Percentiles rank a stretch among this genome's conserved stretches.
Conservation (phyloP, 192 early-diverging fungal genomes). For the Podila clonocystis region DNA sequence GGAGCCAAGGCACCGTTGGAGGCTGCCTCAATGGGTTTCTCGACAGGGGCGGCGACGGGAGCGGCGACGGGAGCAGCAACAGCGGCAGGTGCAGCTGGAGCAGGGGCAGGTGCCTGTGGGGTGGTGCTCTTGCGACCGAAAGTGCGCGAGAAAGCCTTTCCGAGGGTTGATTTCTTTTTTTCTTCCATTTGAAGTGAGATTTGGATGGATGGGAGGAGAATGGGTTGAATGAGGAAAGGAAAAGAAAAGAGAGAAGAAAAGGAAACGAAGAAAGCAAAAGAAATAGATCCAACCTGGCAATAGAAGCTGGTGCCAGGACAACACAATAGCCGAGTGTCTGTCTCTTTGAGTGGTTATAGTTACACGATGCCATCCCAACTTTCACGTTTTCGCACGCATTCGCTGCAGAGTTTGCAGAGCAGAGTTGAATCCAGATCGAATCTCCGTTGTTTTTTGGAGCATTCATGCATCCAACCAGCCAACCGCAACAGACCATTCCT, state of each 20-base stretch:
- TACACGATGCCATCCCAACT: too few species aligned
- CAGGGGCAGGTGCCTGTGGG: neutral
- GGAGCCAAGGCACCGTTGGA: neutral
- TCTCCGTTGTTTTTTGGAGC: too few species aligned
- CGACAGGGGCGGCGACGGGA: conserved; percentile 1
- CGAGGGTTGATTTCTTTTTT: conserved; percentile 42
- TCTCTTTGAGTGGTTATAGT: too few species aligned
- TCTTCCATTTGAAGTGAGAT: conserved; percentile 30
- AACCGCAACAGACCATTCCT: too few species aligned
- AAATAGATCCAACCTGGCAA: neutral
- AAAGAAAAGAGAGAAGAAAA: neutral
- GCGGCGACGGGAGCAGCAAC: neutral
- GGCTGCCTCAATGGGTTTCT: conserved; percentile 1
- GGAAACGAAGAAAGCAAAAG: neutral
- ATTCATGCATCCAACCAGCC: too few species aligned
- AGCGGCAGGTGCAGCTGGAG: neutral
- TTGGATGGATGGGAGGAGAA: neutral
- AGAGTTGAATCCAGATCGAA: too few species aligned
- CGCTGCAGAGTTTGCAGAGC: too few species aligned
- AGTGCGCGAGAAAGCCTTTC: conserved; percentile 49
- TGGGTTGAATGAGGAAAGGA: neutral
- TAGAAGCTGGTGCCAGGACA: neutral
- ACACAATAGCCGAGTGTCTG: too few species aligned
- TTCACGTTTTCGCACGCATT: too few species aligned
- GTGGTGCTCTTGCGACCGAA: conserved; percentile 25